phyloP scores from a whole-genome alignment of 1,139 yeast species.

The Debaryomyces robertsiae region DNA sequence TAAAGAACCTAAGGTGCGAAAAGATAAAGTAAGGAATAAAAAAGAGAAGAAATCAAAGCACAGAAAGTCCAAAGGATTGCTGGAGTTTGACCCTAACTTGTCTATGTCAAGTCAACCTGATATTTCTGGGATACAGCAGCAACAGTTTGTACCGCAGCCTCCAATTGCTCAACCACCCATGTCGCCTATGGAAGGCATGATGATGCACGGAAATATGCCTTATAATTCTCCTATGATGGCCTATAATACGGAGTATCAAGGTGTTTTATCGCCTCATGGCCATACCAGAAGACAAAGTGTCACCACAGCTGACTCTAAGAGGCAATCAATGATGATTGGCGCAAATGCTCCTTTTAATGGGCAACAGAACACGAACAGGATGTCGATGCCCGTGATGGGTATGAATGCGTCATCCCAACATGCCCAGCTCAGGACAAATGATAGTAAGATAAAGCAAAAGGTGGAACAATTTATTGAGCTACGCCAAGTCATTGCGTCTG shows the following conservation, averaged over 20 bases:
- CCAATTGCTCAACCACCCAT: slow-evolving; percentile 16
- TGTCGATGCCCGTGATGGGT: slow-evolving; percentile 9
- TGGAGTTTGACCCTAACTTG: not conserved
- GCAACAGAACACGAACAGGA: slow-evolving; percentile 8
- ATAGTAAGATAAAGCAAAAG: slow-evolving; percentile 31
- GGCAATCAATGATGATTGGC: slow-evolving; percentile 21
- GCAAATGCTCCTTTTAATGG: not conserved
- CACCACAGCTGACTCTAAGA: slow-evolving; percentile 21
- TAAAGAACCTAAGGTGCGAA: not conserved
- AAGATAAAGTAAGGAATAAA: slow-evolving; percentile 4
- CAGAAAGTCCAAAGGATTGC: not conserved
- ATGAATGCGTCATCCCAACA: slow-evolving; percentile 5
- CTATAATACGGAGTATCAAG: slow-evolving; percentile 23
- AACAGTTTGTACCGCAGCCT: not conserved
- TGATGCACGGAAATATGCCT: slow-evolving; percentile 15
- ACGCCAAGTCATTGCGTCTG: slow-evolving; percentile 43
- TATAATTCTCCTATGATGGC: slow-evolving; percentile 25
- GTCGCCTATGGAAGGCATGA: slow-evolving; percentile 9
- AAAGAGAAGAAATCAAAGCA: slow-evolving; percentile 1
- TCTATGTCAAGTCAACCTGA: slow-evolving; percentile 2
- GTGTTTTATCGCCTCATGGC: slow-evolving; percentile 8
- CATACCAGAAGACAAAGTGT: slow-evolving; percentile 23
- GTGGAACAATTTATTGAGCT: slow-evolving; percentile 40
- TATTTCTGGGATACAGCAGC: not conserved
- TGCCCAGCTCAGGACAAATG: slow-evolving; percentile 15